phyloP scores from a whole-genome alignment of 164 flowering plant genomes.

The Nymphaea colorata region DNA sequence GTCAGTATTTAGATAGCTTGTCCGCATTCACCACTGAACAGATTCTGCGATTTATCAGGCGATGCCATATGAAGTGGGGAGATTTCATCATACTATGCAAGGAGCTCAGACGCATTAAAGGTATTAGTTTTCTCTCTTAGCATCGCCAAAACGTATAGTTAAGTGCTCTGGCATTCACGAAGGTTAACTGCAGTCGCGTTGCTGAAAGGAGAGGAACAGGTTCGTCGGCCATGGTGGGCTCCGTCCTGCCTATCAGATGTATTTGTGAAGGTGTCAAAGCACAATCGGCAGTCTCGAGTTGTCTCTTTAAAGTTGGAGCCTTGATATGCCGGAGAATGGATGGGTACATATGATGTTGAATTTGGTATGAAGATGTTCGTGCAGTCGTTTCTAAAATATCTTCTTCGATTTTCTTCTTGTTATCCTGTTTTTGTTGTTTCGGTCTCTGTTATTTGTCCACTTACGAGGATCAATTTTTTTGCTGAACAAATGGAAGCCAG shows the following conservation, averaged over 20 bases:
- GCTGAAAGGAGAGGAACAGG: constrained; percentile 90
- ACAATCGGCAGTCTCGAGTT: constrained; percentile 83
- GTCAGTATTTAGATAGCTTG: constrained; percentile 90
- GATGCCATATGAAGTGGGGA: constrained; percentile 99
- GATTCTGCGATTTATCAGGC: constrained; percentile 85
- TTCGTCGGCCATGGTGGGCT: constrained; percentile 98
- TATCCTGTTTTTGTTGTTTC: too few species aligned
- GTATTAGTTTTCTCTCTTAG: constrained; percentile 24
- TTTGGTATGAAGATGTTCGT: neutral
- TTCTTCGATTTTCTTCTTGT: neutral
- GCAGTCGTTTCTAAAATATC: neutral
- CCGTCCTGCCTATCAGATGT: constrained; percentile 79
- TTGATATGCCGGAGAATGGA: constrained; percentile 5
- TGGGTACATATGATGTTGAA: neutral
- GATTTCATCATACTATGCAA: constrained; percentile 95
- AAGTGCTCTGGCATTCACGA: too few species aligned
- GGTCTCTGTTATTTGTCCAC: too few species aligned
- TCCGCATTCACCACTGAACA: constrained; percentile 96
- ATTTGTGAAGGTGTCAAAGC: constrained; percentile 70
- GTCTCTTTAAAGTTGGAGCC: constrained; percentile 96
- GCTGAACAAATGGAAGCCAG: neutral
- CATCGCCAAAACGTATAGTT: neutral
- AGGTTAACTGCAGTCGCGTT: constrained; percentile 62
- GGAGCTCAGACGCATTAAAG: constrained; percentile 93
- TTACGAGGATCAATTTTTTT: neutral